Evolutionary conservation across 148 eudicot genomes (phyloP).

Genomic region (Fagopyrum homotropicum): DNA sequence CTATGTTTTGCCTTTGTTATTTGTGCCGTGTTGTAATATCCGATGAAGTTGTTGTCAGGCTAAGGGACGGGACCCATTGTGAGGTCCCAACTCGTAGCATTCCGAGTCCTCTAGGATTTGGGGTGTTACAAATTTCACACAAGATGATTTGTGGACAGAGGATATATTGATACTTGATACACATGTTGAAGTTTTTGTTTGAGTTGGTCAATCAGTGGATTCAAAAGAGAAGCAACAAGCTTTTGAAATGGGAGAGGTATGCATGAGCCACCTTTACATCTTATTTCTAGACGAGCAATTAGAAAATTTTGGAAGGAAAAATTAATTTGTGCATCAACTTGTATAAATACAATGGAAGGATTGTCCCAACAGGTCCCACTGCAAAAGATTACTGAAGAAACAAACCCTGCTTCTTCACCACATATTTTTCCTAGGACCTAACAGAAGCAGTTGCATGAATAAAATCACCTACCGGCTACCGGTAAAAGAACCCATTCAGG

Average conservation of each 20-base stretch:
- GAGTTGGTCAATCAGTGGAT: constrained; percentile 92
- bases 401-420: constrained; percentile 95
- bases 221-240: constrained; percentile 82
- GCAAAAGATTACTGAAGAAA: constrained; percentile 82
- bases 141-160: no score
- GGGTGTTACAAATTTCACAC: no score
- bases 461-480: not conserved
- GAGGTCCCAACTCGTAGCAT: no score
- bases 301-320: not conserved
- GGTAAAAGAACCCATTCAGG: not conserved
- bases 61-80: no score
- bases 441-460: constrained; percentile 79
- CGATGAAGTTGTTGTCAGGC: no score
- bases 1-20: no score
- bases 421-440: constrained; percentile 89
- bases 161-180: no score
- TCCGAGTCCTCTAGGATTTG: no score
- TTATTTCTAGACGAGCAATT: not conserved
- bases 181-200: constrained; percentile 86
- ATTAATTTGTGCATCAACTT: constrained; percentile 14
- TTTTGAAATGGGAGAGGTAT: constrained; percentile 86
- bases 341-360: constrained; percentile 89
- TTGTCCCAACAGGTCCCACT: constrained; percentile 66
- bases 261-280: not conserved
- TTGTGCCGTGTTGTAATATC: no score